Conservation (phyloP, 805 yeast species). For the Candida vaughaniae region DNA sequence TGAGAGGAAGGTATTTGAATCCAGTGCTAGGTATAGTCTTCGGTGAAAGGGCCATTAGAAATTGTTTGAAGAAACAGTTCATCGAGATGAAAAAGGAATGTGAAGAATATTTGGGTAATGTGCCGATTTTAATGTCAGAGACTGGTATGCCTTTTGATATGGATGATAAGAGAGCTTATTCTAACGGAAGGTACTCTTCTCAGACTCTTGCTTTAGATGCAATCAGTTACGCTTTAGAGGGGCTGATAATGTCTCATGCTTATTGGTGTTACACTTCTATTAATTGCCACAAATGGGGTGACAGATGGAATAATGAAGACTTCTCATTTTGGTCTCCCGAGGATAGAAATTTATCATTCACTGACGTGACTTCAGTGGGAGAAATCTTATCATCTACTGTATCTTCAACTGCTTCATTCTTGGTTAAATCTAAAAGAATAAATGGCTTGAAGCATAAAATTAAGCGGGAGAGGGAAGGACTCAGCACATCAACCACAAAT, state of each 20-base stretch:
- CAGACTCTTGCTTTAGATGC: slow-evolving; percentile 89
- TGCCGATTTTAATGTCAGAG: slow-evolving; percentile 84
- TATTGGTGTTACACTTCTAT: slow-evolving; percentile 81
- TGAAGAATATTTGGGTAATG: slow-evolving; percentile 54
- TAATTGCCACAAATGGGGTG: slow-evolving; percentile 85
- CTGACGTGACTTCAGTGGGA: slow-evolving; percentile 11
- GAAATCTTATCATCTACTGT: slow-evolving; percentile 13
- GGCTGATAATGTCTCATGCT: slow-evolving; percentile 66
- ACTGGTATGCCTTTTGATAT: slow-evolving; percentile 98
- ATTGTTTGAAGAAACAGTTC: slow-evolving; percentile 68
- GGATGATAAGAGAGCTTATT: slow-evolving; percentile 76
- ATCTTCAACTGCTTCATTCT: slow-evolving; percentile 11
- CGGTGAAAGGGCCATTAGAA: slow-evolving; percentile 78
- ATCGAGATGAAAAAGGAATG: slow-evolving; percentile 67
- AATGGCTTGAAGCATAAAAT: slow-evolving; percentile 11
- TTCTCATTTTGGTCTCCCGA: slow-evolving; percentile 82
- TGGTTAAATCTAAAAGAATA: slow-evolving; percentile 9
- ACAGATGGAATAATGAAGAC: slow-evolving; percentile 91
- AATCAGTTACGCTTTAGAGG: slow-evolving; percentile 73
- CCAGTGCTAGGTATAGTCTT: slow-evolving; percentile 76
- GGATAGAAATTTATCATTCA: slow-evolving; percentile 38
- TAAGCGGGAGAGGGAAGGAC: slow-evolving; percentile 1
- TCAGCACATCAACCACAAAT: neutral
- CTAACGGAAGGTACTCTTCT: slow-evolving; percentile 61
- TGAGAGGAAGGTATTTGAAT: slow-evolving; percentile 71